Conservation (phyloP, 1,284 basidiomycete species). For the Hortiboletus rubellus region DNA sequence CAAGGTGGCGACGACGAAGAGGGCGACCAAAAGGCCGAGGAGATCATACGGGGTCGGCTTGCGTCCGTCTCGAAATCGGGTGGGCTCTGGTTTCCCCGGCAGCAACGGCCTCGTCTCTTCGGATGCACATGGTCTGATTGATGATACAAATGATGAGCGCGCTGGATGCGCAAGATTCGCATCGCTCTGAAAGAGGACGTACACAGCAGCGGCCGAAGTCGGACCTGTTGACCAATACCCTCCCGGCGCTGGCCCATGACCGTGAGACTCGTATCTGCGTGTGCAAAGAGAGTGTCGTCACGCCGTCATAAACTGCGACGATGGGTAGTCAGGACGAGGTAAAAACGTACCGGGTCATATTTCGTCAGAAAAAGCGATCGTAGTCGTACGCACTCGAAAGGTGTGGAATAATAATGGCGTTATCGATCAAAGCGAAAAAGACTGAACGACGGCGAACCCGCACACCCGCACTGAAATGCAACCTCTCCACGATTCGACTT, state of each 20-base stretch:
- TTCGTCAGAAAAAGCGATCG: not conserved
- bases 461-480: constrained; percentile 6
- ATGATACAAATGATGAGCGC: not conserved
- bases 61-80: too few species aligned
- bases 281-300: too few species aligned
- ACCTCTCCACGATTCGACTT: not conserved
- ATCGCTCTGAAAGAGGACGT: not conserved
- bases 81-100: not conserved
- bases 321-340: too few species aligned
- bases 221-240: too few species aligned
- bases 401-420: not conserved
- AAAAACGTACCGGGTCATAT: constrained; percentile 6
- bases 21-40: not conserved
- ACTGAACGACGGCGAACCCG: not conserved
- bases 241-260: too few species aligned
- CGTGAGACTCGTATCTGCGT: too few species aligned
- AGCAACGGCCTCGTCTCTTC: not conserved
- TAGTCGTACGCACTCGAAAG: not conserved
- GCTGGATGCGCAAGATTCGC: too few species aligned
- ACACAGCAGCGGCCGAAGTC: not conserved
- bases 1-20: not conserved
- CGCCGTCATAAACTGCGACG: not conserved
- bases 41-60: not conserved
- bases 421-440: not conserved
- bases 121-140: not conserved